Evolutionary conservation across 2,329 filamentous ascomycete genomes (phyloP).

Genomic region (Epichloe amarillans): DNA sequence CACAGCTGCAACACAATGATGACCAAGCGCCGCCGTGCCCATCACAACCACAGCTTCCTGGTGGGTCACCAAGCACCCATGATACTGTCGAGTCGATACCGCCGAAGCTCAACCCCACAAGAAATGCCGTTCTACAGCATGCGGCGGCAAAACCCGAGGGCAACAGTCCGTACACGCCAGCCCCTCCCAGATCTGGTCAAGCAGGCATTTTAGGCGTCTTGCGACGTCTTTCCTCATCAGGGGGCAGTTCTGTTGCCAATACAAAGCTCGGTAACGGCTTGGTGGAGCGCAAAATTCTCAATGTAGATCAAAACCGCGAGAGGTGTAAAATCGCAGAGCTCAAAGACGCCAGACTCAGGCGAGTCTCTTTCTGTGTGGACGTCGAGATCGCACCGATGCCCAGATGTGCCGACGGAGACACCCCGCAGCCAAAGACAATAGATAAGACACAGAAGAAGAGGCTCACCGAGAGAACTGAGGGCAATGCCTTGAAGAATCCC

Average conservation of each 20-base stretch:
- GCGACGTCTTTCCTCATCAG: slow-evolving; percentile 64
- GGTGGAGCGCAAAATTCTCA: slow-evolving; percentile 70
- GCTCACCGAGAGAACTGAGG: slow-evolving; percentile 57
- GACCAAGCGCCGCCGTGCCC: slow-evolving; percentile 1
- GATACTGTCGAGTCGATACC: slow-evolving; percentile 27
- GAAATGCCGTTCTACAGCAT: slow-evolving; percentile 47
- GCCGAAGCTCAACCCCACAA: slow-evolving; percentile 35
- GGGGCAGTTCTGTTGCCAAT: slow-evolving; percentile 20
- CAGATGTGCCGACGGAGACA: slow-evolving; percentile 53
- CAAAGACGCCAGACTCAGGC: slow-evolving; percentile 64
- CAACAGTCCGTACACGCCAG: slow-evolving; percentile 56
- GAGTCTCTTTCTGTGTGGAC: slow-evolving; percentile 92
- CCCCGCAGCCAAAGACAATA: slow-evolving; percentile 24
- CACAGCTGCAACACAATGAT: slow-evolving; percentile 6
- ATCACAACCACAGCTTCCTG: slow-evolving; percentile 9
- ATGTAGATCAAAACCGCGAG: slow-evolving; percentile 68
- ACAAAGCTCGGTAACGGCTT: slow-evolving; percentile 43
- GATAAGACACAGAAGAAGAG: slow-evolving; percentile 46
- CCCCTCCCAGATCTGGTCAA: slow-evolving; percentile 55
- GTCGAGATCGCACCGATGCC: slow-evolving; percentile 90
- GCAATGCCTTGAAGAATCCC: slow-evolving; percentile 57
- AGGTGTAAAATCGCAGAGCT: slow-evolving; percentile 70
- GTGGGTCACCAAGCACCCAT: slow-evolving; percentile 7
- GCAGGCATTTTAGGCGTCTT: slow-evolving; percentile 71
- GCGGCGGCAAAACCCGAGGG: slow-evolving; percentile 40